Conservation (phyloP, 2,329 filamentous ascomycete species). For the Neofusicoccum parvum region DNA sequence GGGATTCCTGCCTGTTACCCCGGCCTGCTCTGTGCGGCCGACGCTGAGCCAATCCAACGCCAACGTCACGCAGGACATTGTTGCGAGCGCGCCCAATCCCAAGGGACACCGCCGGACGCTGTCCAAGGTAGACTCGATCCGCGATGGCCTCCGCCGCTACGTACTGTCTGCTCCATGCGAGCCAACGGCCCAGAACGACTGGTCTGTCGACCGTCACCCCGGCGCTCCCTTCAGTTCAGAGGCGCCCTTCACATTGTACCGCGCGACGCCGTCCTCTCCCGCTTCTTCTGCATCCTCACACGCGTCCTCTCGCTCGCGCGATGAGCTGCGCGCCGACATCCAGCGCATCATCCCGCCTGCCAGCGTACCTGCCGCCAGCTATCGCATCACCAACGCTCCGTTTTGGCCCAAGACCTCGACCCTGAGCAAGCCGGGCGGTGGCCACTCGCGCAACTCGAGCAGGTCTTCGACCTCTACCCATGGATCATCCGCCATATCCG, state of each 20-base stretch:
- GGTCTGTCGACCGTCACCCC: background rate
- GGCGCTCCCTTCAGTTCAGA: background rate
- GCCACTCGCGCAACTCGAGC: background rate
- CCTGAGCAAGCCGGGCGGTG: background rate
- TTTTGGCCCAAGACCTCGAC: background rate
- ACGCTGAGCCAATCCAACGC: background rate
- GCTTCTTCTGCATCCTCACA: background rate
- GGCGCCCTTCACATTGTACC: background rate
- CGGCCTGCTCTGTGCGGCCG: background rate
- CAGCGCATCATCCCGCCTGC: background rate
- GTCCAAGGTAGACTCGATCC: background rate
- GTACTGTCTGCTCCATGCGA: background rate
- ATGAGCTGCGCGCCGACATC: constrained; percentile 3
- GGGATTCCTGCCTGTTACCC: background rate
- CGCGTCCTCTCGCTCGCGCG: background rate
- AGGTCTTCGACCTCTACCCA: background rate
- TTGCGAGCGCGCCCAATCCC: background rate
- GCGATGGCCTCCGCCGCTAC: background rate
- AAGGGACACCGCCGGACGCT: background rate
- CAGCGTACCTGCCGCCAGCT: background rate
- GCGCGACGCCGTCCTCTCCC: background rate
- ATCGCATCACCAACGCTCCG: background rate
- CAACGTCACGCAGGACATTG: background rate
- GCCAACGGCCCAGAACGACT: background rate
- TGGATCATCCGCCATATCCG: background rate